Percentiles rank a stretch among this genome's conserved stretches.
These are phyloP conservation scores for Zizania palustris DNA, from an alignment of 202 grass and related monocot genomes.

Conservation along the genomic window DNA sequence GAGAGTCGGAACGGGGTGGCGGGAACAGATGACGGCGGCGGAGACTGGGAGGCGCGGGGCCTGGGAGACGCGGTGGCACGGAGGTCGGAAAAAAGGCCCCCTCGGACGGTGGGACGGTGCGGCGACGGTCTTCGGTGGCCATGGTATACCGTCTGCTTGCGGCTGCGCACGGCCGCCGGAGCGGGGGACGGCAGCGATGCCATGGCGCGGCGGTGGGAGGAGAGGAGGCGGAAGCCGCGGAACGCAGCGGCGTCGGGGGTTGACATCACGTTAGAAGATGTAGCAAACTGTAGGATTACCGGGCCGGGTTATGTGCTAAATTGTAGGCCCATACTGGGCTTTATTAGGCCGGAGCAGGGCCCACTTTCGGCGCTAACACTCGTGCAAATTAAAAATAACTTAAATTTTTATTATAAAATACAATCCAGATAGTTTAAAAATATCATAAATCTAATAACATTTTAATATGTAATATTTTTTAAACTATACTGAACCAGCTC, in stretches of 20 bases:
- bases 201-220: constrained; percentile 15
- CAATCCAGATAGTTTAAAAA: no score
- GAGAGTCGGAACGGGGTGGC: constrained; percentile 44
- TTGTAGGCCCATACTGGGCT: no score
- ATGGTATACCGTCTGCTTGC: constrained; percentile 63
- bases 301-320: no score
- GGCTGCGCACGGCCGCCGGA: background rate
- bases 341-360: no score
- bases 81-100: constrained; percentile 52
- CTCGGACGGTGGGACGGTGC: constrained; percentile 61
- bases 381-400: no score
- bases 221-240: constrained; percentile 19
- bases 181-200: background rate
- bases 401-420: no score
- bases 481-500: no score
- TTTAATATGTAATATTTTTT: no score
- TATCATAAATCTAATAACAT: no score
- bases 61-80: constrained; percentile 29
- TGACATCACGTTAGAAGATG: background rate
- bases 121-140: constrained; percentile 64
- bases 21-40: background rate
- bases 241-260: background rate
- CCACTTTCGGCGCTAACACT: no score
- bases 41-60: background rate
- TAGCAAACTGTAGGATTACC: no score